Percentiles rank a stretch among this genome's conserved stretches.
Evolutionary conservation across 2,329 filamentous ascomycete genomes (phyloP).

Genomic region (Dactylellina haptotyla): DNA sequence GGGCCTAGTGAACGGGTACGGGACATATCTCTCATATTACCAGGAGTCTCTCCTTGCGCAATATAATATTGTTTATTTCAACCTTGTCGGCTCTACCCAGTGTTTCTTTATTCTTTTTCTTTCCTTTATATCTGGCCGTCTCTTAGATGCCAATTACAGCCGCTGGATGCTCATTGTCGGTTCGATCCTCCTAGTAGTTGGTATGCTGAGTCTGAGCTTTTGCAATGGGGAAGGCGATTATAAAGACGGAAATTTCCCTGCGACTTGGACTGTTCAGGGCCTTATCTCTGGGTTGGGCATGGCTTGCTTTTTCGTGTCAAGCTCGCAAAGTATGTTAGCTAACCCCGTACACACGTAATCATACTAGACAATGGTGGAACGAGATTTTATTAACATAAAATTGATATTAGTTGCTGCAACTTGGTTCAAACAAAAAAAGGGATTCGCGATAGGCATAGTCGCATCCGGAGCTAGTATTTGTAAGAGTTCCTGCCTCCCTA

Average conservation of each 20-base stretch:
- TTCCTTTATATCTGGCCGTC: slow-evolving; percentile 45
- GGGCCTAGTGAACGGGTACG: slow-evolving; percentile 51
- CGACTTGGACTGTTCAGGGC: slow-evolving; percentile 36
- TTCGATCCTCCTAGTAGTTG: slow-evolving; percentile 27
- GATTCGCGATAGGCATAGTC: slow-evolving; percentile 50
- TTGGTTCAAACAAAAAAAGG: slow-evolving; percentile 52
- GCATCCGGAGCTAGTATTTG: slow-evolving; percentile 48
- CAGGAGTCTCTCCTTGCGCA: slow-evolving; percentile 31
- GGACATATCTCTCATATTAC: slow-evolving; percentile 46
- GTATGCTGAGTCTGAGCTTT: slow-evolving; percentile 37
- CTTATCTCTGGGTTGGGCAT: slow-evolving; percentile 41
- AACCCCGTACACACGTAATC: too few species aligned
- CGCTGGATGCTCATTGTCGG: slow-evolving; percentile 35
- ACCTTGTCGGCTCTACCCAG: slow-evolving; percentile 38
- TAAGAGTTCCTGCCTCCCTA: slow-evolving; percentile 7
- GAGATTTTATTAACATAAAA: not conserved
- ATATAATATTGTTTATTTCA: slow-evolving; percentile 28
- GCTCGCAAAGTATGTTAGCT: too few species aligned
- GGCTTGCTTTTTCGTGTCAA: slow-evolving; percentile 51
- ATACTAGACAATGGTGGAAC: too few species aligned
- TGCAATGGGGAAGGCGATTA: slow-evolving; percentile 19
- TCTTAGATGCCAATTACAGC: slow-evolving; percentile 49
- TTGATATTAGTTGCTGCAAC: slow-evolving; percentile 38
- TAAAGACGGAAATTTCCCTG: slow-evolving; percentile 21
- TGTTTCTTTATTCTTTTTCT: slow-evolving; percentile 51